Conservation (phyloP, 2,329 filamentous ascomycete genomes). For the Atkinsonella texensis region DNA sequence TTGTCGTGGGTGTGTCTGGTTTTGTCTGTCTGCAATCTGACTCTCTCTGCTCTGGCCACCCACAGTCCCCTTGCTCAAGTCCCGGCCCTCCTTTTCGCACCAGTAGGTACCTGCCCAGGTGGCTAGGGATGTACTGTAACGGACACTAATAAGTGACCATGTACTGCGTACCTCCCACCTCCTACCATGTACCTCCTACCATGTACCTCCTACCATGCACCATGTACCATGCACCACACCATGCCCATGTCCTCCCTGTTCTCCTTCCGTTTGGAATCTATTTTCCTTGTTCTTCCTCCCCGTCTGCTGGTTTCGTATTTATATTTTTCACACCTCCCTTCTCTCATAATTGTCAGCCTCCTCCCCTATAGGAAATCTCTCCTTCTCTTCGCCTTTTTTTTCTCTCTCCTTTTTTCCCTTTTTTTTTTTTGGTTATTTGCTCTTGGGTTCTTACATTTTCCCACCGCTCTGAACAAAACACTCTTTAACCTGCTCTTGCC, state of each 20-base stretch:
- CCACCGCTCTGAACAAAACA: not conserved
- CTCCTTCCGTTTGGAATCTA: slow-evolving; percentile 7
- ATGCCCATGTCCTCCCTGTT: slow-evolving; percentile 2
- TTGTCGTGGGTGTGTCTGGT: not conserved
- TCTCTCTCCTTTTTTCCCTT: not conserved
- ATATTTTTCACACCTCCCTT: slow-evolving; percentile 5
- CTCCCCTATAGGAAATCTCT: not conserved
- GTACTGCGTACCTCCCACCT: not conserved
- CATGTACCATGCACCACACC: slow-evolving; percentile 4
- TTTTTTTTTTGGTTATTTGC: not conserved
- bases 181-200: slow-evolving; percentile 4
- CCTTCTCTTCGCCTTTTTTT: slow-evolving; percentile 4
- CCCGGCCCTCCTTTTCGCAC: slow-evolving; percentile 7
- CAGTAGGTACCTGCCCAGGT: no score
- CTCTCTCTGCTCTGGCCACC: slow-evolving; percentile 4
- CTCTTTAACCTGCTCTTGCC: not conserved
- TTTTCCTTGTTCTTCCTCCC: slow-evolving; percentile 6
- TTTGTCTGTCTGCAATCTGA: slow-evolving; percentile 2
- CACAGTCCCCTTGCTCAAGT: slow-evolving; percentile 5
- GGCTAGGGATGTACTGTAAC: no score
- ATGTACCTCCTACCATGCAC: slow-evolving; percentile 3
- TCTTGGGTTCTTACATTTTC: not conserved
- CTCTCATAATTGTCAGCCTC: slow-evolving; percentile 1
- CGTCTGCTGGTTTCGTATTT: slow-evolving; percentile 5
- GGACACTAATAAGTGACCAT: no score